These are phyloP conservation scores for Starmera pachycereana DNA, from an alignment of 805 yeast species.

Conservation along the genomic window DNA sequence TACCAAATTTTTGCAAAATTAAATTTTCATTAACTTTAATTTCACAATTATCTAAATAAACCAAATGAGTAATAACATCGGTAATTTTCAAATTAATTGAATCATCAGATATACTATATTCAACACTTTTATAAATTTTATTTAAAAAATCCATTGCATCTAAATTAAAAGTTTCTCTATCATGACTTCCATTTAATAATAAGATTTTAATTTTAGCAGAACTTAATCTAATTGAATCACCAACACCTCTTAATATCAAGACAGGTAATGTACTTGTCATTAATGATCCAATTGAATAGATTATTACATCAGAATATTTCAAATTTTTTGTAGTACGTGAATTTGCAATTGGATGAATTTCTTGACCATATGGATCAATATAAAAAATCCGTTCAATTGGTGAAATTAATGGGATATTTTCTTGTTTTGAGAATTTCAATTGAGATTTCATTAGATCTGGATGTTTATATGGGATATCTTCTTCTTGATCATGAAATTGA, in stretches of 20 bases:
- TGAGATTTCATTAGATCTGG: constrained; percentile 73
- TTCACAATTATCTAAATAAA: constrained; percentile 41
- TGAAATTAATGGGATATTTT: constrained; percentile 51
- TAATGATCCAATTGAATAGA: constrained; percentile 80
- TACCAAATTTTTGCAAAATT: constrained; percentile 29
- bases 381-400: constrained; percentile 69
- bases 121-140: constrained; percentile 44
- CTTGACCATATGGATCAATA: constrained; percentile 82
- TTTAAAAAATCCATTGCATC: constrained; percentile 48
- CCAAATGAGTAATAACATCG: constrained; percentile 51
- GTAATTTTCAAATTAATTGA: constrained; percentile 23
- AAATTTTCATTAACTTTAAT: constrained; percentile 36
- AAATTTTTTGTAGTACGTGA: constrained; percentile 46
- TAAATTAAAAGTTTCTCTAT: constrained; percentile 72
- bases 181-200: constrained; percentile 62
- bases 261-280: constrained; percentile 85
- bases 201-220: constrained; percentile 38
- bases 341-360: constrained; percentile 67
- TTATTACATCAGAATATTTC: constrained; percentile 38
- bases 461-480: constrained; percentile 64
- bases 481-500: constrained; percentile 22
- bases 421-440: constrained; percentile 56
- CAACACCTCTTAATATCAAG: constrained; percentile 61
- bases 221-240: constrained; percentile 39
- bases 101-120: constrained; percentile 30